A percentile compares a stretch with the other conserved stretches of the same genome.
Evolutionary conservation across 768 basidiomycete genomes (phyloP).

Genomic region (Inosperma sp.): DNA sequence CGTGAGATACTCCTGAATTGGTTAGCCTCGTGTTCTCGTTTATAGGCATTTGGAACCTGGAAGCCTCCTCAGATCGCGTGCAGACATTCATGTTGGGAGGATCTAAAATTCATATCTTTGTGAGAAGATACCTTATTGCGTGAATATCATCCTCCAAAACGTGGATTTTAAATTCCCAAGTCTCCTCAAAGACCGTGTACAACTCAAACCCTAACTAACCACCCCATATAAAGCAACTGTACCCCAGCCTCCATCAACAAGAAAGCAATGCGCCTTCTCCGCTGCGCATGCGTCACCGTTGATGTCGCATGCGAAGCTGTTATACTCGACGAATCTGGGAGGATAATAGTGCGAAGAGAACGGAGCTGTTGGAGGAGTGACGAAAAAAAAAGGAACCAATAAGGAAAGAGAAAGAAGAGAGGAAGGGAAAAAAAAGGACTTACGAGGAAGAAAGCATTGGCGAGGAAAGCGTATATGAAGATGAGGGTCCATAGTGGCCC

Average conservation of each 20-base stretch:
- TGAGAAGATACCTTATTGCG: too few relatives aligned
- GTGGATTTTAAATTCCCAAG: too few relatives aligned
- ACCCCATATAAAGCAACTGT: slow-evolving; percentile 84
- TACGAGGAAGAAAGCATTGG: slow-evolving; percentile 93
- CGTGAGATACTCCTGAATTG: too few relatives aligned
- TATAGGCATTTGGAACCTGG: too few relatives aligned
- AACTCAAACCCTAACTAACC: slow-evolving; percentile 45
- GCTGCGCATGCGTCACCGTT: slow-evolving; percentile 72
- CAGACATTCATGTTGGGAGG: too few relatives aligned
- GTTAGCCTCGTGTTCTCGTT: too few relatives aligned
- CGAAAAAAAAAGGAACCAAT: not conserved
- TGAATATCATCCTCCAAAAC: too few relatives aligned
- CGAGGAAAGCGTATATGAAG: slow-evolving; percentile 82
- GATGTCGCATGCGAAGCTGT: slow-evolving; percentile 40
- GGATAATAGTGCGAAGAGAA: slow-evolving; percentile 85
- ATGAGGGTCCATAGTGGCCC: slow-evolving; percentile 60
- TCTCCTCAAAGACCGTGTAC: too few relatives aligned
- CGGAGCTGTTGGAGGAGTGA: slow-evolving; percentile 70
- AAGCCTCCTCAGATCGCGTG: too few relatives aligned
- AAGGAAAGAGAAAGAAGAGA: not conserved
- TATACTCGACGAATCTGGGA: slow-evolving; percentile 65
- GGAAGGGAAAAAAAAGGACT: slow-evolving; percentile 25
- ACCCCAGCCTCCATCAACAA: slow-evolving; percentile 79
- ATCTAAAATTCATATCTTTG: too few relatives aligned
- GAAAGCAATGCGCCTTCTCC: slow-evolving; percentile 83